phyloP scores from a whole-genome alignment of 192 early-diverging fungal genomes.

The Linnemannia elongata region DNA sequence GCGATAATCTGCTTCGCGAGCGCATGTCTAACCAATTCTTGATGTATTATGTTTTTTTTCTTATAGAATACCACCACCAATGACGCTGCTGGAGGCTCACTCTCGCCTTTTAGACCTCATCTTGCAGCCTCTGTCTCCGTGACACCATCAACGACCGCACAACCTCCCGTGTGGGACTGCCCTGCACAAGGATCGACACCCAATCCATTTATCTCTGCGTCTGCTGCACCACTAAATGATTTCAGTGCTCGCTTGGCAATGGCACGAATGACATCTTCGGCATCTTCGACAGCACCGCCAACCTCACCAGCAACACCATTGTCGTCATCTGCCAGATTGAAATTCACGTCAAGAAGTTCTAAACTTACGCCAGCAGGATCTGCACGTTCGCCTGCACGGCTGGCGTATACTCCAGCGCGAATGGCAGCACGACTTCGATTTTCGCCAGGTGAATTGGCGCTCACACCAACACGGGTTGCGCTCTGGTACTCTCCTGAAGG shows the following conservation, averaged over 20 bases:
- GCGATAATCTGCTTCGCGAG: too few relatives aligned
- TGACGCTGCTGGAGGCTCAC: too few relatives aligned
- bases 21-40: too few relatives aligned
- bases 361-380: neutral
- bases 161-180: too few relatives aligned
- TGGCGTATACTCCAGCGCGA: neutral
- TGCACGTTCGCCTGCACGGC: slow-evolving; percentile 6
- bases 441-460: slow-evolving; percentile 10
- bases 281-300: neutral
- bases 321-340: neutral
- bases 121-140: too few relatives aligned
- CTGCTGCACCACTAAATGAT: slow-evolving; percentile 4
- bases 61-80: too few relatives aligned
- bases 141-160: too few relatives aligned
- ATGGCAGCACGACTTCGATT: slow-evolving; percentile 14
- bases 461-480: slow-evolving; percentile 13
- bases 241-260: slow-evolving; percentile 13
- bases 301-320: slow-evolving; percentile 1
- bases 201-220: slow-evolving; percentile 9
- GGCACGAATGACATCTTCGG: slow-evolving; percentile 4
- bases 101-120: too few relatives aligned
- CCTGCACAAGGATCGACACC: too few relatives aligned
- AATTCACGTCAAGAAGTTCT: neutral
- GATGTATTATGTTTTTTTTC: too few relatives aligned
- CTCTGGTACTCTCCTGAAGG: slow-evolving; percentile 19